A percentile compares a stretch with the other conserved stretches of the same genome.
These are phyloP conservation scores for Mycena kentingensis DNA, from an alignment of 768 basidiomycete genomes.

Conservation along the genomic window DNA sequence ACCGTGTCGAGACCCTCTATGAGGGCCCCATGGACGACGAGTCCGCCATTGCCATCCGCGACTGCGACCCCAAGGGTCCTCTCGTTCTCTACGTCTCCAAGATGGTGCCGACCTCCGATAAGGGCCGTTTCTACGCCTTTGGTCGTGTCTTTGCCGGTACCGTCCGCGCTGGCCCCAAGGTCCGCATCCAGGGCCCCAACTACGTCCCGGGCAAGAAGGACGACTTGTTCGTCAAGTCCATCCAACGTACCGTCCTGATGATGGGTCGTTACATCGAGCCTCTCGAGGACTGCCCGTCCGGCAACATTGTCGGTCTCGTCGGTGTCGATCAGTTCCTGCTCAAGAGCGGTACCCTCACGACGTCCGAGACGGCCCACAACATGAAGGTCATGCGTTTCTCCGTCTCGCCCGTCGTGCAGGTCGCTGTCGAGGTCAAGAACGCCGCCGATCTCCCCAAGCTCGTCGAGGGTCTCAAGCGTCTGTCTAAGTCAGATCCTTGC, in stretches of 20 bases:
- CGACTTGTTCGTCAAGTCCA: constrained; percentile 95
- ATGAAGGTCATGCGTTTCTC: constrained; percentile 99
- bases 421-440: constrained; percentile 99
- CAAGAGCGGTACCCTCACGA: constrained; percentile 97
- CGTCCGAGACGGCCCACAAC: constrained; percentile 98
- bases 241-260: constrained; percentile 99
- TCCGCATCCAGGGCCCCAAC: constrained; percentile 99
- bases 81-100: constrained; percentile 98
- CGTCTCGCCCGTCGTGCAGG: constrained; percentile 98
- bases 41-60: constrained; percentile 96
- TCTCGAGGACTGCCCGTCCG: constrained; percentile 98
- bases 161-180: constrained; percentile 94
- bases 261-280: constrained; percentile 99
- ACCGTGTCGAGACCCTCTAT: constrained; percentile 99
- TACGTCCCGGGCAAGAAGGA: constrained; percentile 99
- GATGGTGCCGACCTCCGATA: constrained; percentile 99
- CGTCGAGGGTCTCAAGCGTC: constrained; percentile 99
- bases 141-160: constrained; percentile 99
- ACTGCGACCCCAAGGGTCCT: constrained; percentile 95
- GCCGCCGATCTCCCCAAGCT: constrained; percentile 98
- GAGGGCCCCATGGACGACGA: constrained; percentile 99
- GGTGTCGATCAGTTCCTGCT: constrained; percentile 99
- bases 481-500: constrained; percentile 99
- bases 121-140: constrained; percentile 99
- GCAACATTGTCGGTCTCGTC: constrained; percentile 98